Percentiles rank a stretch among this genome's conserved stretches.
Conservation (phyloP, 805 yeast genomes). For the Pichia deserticola region DNA sequence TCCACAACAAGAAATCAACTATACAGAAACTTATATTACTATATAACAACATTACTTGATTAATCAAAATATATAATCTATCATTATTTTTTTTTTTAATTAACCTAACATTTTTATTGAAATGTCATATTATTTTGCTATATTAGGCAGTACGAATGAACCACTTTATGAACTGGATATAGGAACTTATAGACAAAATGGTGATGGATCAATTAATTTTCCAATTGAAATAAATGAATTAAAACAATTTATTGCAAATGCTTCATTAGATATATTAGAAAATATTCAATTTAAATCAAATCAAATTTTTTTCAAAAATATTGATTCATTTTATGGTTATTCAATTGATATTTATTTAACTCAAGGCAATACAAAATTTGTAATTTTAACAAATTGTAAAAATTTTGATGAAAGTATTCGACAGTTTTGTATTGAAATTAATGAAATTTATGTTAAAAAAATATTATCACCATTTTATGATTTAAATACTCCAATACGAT, state of each 20-base stretch:
- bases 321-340: conserved; percentile 82
- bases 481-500: conserved; percentile 64
- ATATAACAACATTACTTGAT: too few species aligned
- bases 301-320: conserved; percentile 60
- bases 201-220: conserved; percentile 58
- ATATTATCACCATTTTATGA: conserved; percentile 81
- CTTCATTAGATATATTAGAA: conserved; percentile 86
- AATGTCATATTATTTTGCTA: conserved; percentile 83
- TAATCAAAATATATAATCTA: too few species aligned
- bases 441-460: conserved; percentile 83
- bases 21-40: too few species aligned
- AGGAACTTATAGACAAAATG: conserved; percentile 61
- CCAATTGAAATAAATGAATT: conserved; percentile 67
- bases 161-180: conserved; percentile 87
- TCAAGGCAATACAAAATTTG: conserved; percentile 76
- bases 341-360: conserved; percentile 80
- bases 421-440: conserved; percentile 77
- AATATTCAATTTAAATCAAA: conserved; percentile 76
- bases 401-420: conserved; percentile 64
- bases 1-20: too few species aligned
- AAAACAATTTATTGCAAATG: conserved; percentile 81
- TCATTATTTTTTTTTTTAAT: too few species aligned
- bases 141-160: conserved; percentile 78
- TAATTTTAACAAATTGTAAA: conserved; percentile 57
- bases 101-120: too few species aligned